Base-by-base conservation (phyloP, 192 early-diverging fungal species). In the Linnemannia schmuckeri region DNA sequence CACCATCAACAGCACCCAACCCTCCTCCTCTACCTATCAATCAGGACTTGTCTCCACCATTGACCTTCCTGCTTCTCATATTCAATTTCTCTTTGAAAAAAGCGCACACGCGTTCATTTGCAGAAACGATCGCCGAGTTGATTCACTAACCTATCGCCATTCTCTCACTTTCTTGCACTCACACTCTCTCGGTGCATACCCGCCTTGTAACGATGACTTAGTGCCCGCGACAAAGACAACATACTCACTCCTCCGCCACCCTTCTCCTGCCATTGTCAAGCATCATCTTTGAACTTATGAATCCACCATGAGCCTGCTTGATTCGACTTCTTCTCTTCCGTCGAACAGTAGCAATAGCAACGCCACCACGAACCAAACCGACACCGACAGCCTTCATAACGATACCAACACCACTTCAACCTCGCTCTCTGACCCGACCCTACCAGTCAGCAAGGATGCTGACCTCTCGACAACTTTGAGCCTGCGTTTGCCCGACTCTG, bases 241-340 rank as follows among this genome's bases (percentile, higher is more conserved):
- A 55, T 57, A 76, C 37, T 55, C 54, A 55, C 22, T 57, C 52
- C 54, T 75, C 22, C 52, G 46, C 54, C 74, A 41, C 54, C 37
- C 33, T 5, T 40, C 61, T 77, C 15, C 75, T 27, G n/a, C 49
- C 22, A 54, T 77, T 20, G 61, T 12, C 61, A 66, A 47, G 42
- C 42, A 52, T 57, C 71, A 63, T 77, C 69, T 57, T 49, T 57
- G 63, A 66, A 66, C 82, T 57, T 87, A 87, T 87, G 85, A 78
- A 78, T 79, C 52, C 76, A 81, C 70, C 79, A 87, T 87, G 85
- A 87, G 79, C 80, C 70, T 87, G 85, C 79, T 81, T 78, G 85
- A 87, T 87, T 81, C 85, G 79, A 61, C 80, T 73, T 76, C 70
- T 5, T 40, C 78, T 73, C 75, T 78, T 74, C 71, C 76, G 82